These are phyloP conservation scores for Macadamia integrifolia DNA, from an alignment of 164 flowering plant species.

Conservation along the genomic window DNA sequence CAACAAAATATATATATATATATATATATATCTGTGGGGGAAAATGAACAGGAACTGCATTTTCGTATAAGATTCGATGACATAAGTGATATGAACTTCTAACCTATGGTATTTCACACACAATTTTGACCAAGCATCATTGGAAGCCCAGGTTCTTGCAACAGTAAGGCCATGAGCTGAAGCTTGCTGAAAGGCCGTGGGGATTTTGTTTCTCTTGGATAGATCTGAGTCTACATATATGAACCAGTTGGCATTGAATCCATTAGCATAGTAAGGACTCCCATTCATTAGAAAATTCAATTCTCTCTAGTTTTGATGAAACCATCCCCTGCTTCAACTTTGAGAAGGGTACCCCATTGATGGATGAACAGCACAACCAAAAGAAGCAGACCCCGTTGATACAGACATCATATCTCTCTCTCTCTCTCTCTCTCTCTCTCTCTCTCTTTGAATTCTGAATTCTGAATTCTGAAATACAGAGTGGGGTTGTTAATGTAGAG, in stretches of 20 bases:
- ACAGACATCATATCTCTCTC: slow-evolving; percentile 25
- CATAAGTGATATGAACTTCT: too few species aligned
- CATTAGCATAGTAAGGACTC: slow-evolving; percentile 61
- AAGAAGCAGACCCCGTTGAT: slow-evolving; percentile 21
- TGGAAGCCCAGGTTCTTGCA: slow-evolving; percentile 69
- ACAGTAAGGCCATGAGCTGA: slow-evolving; percentile 50
- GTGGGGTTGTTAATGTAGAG: too few species aligned
- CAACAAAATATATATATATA: too few species aligned
- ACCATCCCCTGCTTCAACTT: slow-evolving; percentile 39
- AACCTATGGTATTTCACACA: too few species aligned
- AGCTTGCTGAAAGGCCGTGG: slow-evolving; percentile 60
- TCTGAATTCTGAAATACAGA: too few species aligned
- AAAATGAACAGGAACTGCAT: too few species aligned
- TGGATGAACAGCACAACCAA: slow-evolving; percentile 17
- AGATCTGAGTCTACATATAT: slow-evolving; percentile 63
- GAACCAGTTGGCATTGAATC: slow-evolving; percentile 92
- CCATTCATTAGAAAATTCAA: slow-evolving; percentile 56
- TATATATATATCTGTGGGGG: too few species aligned
- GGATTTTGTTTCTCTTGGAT: slow-evolving; percentile 47
- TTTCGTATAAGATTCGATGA: too few species aligned
- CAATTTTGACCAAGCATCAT: too few species aligned
- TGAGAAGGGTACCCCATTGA: slow-evolving; percentile 5
- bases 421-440: slow-evolving; percentile 25
- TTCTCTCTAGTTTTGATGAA: slow-evolving; percentile 44
- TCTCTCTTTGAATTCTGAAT: too few species aligned